Evolutionary conservation across 371 early-diverging fungal species (phyloP).

Genomic region (Chytridium lagenaria): DNA sequence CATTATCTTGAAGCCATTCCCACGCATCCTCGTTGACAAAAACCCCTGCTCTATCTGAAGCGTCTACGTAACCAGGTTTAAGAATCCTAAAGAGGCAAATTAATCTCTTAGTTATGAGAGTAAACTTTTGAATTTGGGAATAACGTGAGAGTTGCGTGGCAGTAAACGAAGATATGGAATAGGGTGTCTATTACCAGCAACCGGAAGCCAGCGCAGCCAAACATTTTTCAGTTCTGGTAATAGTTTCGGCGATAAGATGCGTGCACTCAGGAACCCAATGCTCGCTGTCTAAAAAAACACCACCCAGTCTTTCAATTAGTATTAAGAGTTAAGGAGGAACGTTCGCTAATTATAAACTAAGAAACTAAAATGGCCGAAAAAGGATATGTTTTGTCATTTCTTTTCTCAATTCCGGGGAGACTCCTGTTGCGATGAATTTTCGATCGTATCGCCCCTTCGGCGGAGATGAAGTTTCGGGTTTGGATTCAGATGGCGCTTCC

Average conservation of each 20-base stretch:
- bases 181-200: conserved; percentile 42
- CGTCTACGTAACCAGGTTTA: conserved; percentile 33
- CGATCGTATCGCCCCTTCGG: background rate
- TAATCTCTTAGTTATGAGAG: background rate
- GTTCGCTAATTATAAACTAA: background rate
- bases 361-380: background rate
- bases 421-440: background rate
- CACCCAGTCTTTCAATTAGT: background rate
- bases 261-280: conserved; percentile 34
- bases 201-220: conserved; percentile 45
- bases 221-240: conserved; percentile 48
- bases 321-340: background rate
- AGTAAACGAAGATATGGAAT: too few species aligned
- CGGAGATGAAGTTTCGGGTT: too few species aligned
- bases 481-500: too few species aligned
- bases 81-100: conserved; percentile 24
- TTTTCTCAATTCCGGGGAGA: background rate
- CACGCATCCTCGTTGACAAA: conserved; percentile 42
- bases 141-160: too few species aligned
- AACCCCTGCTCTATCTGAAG: conserved; percentile 25
- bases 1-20: conserved; percentile 29
- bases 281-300: background rate
- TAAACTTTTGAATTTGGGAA: too few species aligned
- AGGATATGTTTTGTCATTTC: background rate
- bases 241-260: conserved; percentile 42